Evolutionary conservation across 352 stramenopile species (phyloP).

Genomic region (Elongisporangium prolatum): DNA sequence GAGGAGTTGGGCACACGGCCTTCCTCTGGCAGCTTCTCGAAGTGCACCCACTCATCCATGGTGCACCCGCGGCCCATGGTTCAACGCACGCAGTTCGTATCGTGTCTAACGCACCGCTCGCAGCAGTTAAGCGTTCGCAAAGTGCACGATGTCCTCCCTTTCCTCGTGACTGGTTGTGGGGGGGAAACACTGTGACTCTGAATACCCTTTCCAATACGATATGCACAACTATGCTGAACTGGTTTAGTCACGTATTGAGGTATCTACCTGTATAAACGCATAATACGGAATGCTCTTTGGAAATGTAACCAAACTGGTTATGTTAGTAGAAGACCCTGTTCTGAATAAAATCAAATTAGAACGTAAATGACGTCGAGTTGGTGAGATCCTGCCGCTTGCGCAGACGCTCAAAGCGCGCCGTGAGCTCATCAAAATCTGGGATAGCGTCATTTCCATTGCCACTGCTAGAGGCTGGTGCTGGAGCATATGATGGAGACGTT

Average conservation of each 20-base stretch:
- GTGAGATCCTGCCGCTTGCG: conserved; percentile 64
- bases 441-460: conserved; percentile 31
- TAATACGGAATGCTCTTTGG: not conserved
- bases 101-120: not conserved
- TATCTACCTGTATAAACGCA: not conserved
- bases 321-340: not conserved
- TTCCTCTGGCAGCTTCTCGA: conserved; percentile 60
- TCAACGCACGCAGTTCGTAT: conserved; percentile 5
- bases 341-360: conserved; percentile 21
- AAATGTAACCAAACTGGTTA: not conserved
- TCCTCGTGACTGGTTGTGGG: not conserved
- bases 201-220: not conserved
- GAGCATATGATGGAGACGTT: not conserved
- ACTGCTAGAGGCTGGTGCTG: conserved; percentile 7
- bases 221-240: not conserved
- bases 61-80: conserved; percentile 66
- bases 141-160: not conserved
- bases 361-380: conserved; percentile 61
- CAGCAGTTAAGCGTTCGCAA: not conserved
- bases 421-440: conserved; percentile 92
- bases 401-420: conserved; percentile 89
- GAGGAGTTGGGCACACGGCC: conserved; percentile 71
- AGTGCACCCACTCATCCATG: conserved; percentile 83
- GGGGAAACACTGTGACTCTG: not conserved
- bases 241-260: not conserved